Evolutionary conservation across 2,329 filamentous ascomycete genomes (phyloP).

Genomic region (Monilinia polystroma): DNA sequence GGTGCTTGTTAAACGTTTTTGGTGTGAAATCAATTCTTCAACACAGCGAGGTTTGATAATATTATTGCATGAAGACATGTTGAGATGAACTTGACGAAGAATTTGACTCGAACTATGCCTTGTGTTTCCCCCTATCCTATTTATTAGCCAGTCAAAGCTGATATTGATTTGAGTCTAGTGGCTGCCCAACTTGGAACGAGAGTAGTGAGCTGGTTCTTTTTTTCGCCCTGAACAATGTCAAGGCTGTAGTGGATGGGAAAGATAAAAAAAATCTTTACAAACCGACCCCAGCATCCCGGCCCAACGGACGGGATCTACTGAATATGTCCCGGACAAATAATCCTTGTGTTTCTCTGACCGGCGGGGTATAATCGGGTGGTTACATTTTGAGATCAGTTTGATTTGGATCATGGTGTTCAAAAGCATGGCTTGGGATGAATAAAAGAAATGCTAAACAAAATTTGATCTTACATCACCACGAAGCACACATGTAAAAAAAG

Average conservation of each 20-base stretch:
- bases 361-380: not conserved
- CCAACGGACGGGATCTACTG: not conserved
- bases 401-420: not conserved
- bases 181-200: not conserved
- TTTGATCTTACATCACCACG: not conserved
- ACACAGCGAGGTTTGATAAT: not conserved
- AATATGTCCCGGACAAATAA: not conserved
- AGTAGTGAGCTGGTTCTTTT: not conserved
- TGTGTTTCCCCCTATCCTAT: not conserved
- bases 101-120: not conserved
- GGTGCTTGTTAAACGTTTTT: not conserved
- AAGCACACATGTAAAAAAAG: not conserved
- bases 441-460: not conserved
- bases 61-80: constrained; percentile 3
- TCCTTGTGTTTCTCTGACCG: not conserved
- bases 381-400: not conserved
- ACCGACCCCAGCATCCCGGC: not conserved
- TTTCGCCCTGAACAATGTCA: not conserved
- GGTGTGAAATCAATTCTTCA: not conserved
- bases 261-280: not conserved
- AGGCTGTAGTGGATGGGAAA: constrained; percentile 12
- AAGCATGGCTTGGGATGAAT: not conserved
- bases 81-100: not conserved
- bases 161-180: not conserved
- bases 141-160: not conserved